These are phyloP conservation scores for Lasiosphaeria ovina DNA, from an alignment of 495 filamentous ascomycete genomes.

Conservation along the genomic window DNA sequence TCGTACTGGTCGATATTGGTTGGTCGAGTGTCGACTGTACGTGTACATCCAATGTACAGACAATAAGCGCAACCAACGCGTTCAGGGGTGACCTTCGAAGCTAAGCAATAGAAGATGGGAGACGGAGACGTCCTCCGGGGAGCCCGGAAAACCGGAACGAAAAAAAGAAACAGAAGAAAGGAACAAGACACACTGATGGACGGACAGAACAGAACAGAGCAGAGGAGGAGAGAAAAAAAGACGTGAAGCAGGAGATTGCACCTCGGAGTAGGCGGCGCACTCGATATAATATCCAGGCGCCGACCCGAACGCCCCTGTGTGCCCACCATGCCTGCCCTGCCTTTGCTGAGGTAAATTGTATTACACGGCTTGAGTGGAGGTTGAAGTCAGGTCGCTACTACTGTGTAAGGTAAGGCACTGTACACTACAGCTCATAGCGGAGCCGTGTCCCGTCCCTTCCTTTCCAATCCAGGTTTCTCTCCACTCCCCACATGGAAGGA, in stretches of 20 bases:
- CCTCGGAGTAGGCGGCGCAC: not conserved
- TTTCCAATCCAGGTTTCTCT: no score
- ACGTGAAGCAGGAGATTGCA: not conserved
- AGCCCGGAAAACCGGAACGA: not conserved
- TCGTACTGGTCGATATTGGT: not conserved
- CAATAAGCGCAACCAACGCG: not conserved
- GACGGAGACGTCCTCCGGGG: constrained; percentile 1
- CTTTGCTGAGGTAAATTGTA: no score
- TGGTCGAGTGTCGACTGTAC: not conserved
- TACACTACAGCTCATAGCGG: no score
- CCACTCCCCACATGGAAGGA: no score
- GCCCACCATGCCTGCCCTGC: no score
- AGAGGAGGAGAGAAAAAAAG: not conserved
- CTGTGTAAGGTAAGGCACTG: no score
- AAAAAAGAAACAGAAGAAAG: not conserved
- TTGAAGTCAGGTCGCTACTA: no score
- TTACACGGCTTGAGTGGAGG: no score
- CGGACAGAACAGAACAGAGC: not conserved
- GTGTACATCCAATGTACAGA: not conserved
- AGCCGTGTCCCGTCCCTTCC: no score
- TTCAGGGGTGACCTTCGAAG: not conserved
- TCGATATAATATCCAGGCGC: not conserved
- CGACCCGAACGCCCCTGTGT: not conserved
- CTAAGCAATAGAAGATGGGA: not conserved
- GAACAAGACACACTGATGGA: not conserved